These are phyloP conservation scores for Mucor plumbeus DNA, from an alignment of 371 early-diverging fungal species.

Conservation along the genomic window DNA sequence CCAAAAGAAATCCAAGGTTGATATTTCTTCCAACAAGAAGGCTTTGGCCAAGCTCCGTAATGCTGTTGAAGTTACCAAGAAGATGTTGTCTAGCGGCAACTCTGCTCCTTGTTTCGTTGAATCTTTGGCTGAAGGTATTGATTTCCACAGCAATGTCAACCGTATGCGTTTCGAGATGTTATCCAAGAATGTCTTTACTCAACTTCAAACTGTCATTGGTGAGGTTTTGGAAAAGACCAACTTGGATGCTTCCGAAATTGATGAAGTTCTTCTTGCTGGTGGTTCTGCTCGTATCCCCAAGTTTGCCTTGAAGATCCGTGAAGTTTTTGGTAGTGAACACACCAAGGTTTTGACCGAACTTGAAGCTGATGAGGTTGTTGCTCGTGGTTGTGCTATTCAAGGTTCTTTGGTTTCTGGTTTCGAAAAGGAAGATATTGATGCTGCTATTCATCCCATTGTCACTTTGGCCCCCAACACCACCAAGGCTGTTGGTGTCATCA, in stretches of 20 bases:
- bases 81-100: conserved; percentile 84
- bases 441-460: conserved; percentile 63
- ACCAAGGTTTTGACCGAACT: conserved; percentile 77
- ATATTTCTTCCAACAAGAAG: conserved; percentile 75
- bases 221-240: conserved; percentile 75
- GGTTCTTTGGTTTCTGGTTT: conserved; percentile 72
- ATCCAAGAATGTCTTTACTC: conserved; percentile 78
- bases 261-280: conserved; percentile 95
- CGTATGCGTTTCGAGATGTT: conserved; percentile 94
- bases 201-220: conserved; percentile 77
- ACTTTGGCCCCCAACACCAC: conserved; percentile 71
- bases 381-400: conserved; percentile 98
- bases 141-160: conserved; percentile 88
- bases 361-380: conserved; percentile 96
- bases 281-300: conserved; percentile 99
- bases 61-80: conserved; percentile 93
- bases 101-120: conserved; percentile 94
- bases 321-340: conserved; percentile 84
- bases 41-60: conserved; percentile 84
- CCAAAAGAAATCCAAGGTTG: conserved; percentile 84
- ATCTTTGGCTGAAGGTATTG: conserved; percentile 90
- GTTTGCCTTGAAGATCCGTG: conserved; percentile 83
- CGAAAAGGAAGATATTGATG: conserved; percentile 60
- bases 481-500: conserved; percentile 81
- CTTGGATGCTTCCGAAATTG: conserved; percentile 71